Base-by-base conservation (phyloP, 345 rosid genomes). In the Populus ilicifolia region DNA sequence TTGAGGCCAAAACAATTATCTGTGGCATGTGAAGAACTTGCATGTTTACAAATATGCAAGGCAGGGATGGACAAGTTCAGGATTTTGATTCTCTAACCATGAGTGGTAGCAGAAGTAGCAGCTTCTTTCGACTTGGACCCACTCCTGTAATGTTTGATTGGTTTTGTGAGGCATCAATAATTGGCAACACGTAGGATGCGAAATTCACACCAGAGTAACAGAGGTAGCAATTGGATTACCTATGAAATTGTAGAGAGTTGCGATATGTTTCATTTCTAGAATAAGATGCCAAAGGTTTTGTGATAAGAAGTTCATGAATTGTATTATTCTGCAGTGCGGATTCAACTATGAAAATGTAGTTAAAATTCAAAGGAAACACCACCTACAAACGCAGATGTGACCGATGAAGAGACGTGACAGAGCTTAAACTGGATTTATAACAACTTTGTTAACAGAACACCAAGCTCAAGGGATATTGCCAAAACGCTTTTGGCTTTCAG, bases 21-120 rank as follows among this genome's bases (percentile, higher is more conserved):
- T 20, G 56, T 41, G 71, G 73, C 86, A 79, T 74, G 81, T 72
- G 82, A 72, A 67, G 71, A 64, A 77, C 59, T 20, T 33, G 0
- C 5, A 33, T 33, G 36, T 33, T 33, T 39, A 8, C 43, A 39
- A 39, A 39, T 10, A 39, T 39, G 43, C 43, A 39, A 39, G 43
- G 43, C 43, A 38, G 41, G 8, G 41, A 38, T 5, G 41, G 6
- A 8, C 8, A 38, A 5, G 41, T 38, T 38, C 41, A 38, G 8
- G 41, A 38, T 38, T 38, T 38, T 38, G 7, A 5, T 38, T 38
- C 41, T 38, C 41, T 6, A 38, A 38, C 43, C 43, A 6, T 39
- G 1, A 6, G 10, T 39, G 8, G 10, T 39, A 6, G 43, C 2
- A 39, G 43, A 39, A 8, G 8, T 39, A 50, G 20, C 21, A 50